Base-by-base conservation (phyloP, 192 early-diverging fungal genomes). In the Allomyces macrogynus region DNA sequence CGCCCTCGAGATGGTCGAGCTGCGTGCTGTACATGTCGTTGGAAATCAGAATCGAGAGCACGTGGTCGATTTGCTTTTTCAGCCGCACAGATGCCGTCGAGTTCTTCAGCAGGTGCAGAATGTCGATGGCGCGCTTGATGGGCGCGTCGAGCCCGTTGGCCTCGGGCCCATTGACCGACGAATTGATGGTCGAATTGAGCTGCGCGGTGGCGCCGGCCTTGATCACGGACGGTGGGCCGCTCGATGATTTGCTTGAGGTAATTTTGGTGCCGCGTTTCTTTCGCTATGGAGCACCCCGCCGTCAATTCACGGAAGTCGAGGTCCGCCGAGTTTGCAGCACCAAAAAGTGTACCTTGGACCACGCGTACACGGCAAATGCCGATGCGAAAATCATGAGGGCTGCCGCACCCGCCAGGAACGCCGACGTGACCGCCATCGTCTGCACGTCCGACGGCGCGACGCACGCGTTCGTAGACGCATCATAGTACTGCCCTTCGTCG, bases 1-100 rank as follows among this genome's bases (percentile, higher is more conserved):
- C 72, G 63, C 78, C 78, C 63, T 82, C 80, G 20, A 79, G 73
- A 43, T 75, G 76, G 65, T 78, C 76, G n/a, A 82, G 69, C 20
- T 80, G 76, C 3, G 78, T 72, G 44, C 69, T 63, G 64, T 78
- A 82, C 23, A 82, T 64, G 60, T 77, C 75, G 14, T 72, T 68
- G 1, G 75, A 77, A 32, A 75, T 74, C 64, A 82, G 69, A 5
- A 74, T 70, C 57, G 64, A 67, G 65, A 80, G 70, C 57, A 79
- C 74, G 60, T 67, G 69, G 61, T 82, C 80, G 32, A 82, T 73
- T 61, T 77, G 70, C 20, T 66, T 65, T 5, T 66, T 22, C 71
- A 70, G 57, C 78, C 78, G 54, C 70, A 66, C 24, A 63, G 67
- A 57, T 62, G 60, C 23, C 72, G 70, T 26, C 69, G 43, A 22